phyloP scores from a whole-genome alignment of 2,329 filamentous ascomycete genomes.

The Alternaria gansuensis region DNA sequence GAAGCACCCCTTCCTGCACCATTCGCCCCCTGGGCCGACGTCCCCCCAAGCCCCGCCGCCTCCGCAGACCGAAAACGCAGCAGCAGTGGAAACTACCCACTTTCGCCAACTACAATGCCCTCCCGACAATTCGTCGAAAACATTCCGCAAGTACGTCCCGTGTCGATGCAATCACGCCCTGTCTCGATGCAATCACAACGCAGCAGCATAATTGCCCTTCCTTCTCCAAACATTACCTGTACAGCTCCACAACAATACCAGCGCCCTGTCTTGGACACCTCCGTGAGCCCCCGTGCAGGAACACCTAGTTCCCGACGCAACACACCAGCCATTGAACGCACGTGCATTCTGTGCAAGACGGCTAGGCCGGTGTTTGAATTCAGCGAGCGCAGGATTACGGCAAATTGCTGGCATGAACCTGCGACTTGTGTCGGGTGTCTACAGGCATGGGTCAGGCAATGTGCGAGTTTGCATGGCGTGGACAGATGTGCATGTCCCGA shows the following conservation, averaged over 20 bases:
- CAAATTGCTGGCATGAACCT: conserved; percentile 42
- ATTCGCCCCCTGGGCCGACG: conserved; percentile 36
- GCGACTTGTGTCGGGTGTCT: conserved; percentile 42
- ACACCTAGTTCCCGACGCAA: conserved; percentile 25
- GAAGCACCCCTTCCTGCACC: conserved; percentile 31
- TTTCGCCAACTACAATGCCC: conserved; percentile 20
- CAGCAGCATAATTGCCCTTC: conserved; percentile 8
- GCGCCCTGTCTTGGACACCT: conserved; percentile 4
- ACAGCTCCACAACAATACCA: conserved; percentile 18
- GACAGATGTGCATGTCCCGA: conserved; percentile 42
- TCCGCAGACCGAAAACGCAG: conserved; percentile 22
- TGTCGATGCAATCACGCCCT: conserved; percentile 28
- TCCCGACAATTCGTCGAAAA: conserved; percentile 21
- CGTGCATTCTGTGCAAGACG: conserved; percentile 43
- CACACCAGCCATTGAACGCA: conserved; percentile 32
- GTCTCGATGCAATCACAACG: conserved; percentile 28
- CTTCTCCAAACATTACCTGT: conserved; percentile 14
- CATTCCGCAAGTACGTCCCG: conserved; percentile 25
- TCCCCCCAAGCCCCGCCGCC: conserved; percentile 32
- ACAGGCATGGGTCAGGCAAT: conserved; percentile 37
- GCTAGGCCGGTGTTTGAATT: conserved; percentile 33
- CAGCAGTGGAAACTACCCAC: conserved; percentile 26
- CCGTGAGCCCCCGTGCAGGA: conserved; percentile 17
- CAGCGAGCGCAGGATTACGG: conserved; percentile 33
- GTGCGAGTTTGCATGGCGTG: conserved; percentile 30